phyloP scores from a whole-genome alignment of 2,329 filamentous ascomycete species.

The Furcasterigmium furcatum region DNA sequence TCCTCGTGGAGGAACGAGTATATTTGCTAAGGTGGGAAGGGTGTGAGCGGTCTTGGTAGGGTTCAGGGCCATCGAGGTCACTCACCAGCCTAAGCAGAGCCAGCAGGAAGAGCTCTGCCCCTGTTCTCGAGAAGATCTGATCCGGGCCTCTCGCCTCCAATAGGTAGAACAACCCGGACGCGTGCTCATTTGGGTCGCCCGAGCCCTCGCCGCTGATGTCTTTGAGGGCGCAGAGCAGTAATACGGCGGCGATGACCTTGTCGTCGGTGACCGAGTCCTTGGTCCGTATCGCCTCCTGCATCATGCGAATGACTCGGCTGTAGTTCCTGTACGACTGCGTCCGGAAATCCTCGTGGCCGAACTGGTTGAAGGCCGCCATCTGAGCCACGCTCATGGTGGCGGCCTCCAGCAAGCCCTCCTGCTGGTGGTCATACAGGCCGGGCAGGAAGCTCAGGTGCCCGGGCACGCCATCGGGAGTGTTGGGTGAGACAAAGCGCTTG shows the following conservation, averaged over 20 bases:
- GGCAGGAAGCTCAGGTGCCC: conserved; percentile 28
- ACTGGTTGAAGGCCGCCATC: conserved; percentile 27
- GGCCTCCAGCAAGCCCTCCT: conserved; percentile 21
- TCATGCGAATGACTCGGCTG: conserved; percentile 19
- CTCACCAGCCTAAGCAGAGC: conserved; percentile 24
- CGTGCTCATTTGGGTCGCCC: conserved; percentile 24
- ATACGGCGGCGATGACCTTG: conserved; percentile 22
- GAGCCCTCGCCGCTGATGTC: conserved; percentile 25
- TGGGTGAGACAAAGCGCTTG: conserved; percentile 25
- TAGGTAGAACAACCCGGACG: conserved; percentile 26
- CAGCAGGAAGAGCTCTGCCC: conserved; percentile 24
- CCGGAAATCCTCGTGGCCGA: conserved; percentile 21
- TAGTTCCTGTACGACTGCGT: conserved; percentile 23
- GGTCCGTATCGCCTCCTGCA: conserved; percentile 21
- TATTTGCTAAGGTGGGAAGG: conserved; percentile 19
- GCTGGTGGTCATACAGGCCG: conserved; percentile 18
- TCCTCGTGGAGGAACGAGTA: conserved; percentile 27
- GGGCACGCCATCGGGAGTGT: conserved; percentile 22
- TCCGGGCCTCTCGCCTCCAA: conserved; percentile 24
- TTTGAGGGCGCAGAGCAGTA: conserved; percentile 26
- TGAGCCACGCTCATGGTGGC: conserved; percentile 28
- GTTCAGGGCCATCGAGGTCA: too few species aligned
- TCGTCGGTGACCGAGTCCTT: conserved; percentile 21
- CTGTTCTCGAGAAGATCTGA: conserved; percentile 23
- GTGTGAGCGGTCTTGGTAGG: background rate